Base-by-base conservation (phyloP, 495 filamentous ascomycete genomes). In the Hamigera avellanea region DNA sequence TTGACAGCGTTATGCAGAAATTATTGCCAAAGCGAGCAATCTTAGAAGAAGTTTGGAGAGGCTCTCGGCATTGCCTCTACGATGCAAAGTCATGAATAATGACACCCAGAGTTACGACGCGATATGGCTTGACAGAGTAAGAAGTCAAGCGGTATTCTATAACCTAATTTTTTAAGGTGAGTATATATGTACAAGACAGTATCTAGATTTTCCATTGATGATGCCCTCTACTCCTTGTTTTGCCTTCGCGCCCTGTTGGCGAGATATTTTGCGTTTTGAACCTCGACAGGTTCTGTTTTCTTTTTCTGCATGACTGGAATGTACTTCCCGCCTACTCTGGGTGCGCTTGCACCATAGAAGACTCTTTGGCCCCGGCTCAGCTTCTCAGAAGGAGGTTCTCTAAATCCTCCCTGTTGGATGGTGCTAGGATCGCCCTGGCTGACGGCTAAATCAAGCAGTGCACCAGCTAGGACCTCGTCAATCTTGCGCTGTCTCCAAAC, bases 11-110 rank as follows among this genome's bases (percentile, higher is more conserved):
- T n/a, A 9, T 27, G 23, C 6, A 80, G 56, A 75, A 73, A 37
- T 56, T 94, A 37, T 52, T 93, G 36, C 85, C 85, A 0, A 68
- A 73, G 30, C 66, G 78, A 35, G 62, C 60, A 26, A 77, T 88
- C 28, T 53, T 89, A n/a, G 83, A 88, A 50, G 71, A 73, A 45
- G 86, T 95, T n/a, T 91, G 83, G 83, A 75, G 81, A 41, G 85
- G 83, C 3, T 74, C 74, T 12, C 70, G 80, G 33, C 74, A 66
- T 28, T 94, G 83, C 62, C 63, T 93, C 35, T 86, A 81, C 52
- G 85, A 87, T 57, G 62, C 67, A 27, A 73, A 69, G 48, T 61
- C 56, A 36, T 65, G 54, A 60, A n/a, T n/a, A n/a, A n/a, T n/a
- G n/a, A n/a, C n/a, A n/a, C n/a, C n/a, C n/a, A n/a, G n/a, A n/a